Conservation (phyloP, 2,329 filamentous ascomycete genomes). For the Aspergillus felis region DNA sequence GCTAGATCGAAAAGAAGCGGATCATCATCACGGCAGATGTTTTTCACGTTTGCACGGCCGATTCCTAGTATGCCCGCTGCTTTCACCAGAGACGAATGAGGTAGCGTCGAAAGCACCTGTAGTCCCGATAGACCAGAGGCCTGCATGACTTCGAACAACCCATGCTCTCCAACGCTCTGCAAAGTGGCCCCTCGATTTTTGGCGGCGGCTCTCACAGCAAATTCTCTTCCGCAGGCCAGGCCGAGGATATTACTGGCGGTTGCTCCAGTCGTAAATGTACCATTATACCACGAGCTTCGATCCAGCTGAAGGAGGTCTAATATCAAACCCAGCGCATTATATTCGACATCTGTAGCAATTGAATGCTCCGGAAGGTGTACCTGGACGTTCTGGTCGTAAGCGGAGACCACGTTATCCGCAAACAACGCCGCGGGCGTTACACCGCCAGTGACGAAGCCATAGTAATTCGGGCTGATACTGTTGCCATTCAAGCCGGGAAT, state of each 20-base stretch:
- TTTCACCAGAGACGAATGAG: constrained; percentile 80
- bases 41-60: constrained; percentile 64
- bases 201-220: constrained; percentile 41
- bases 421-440: constrained; percentile 72
- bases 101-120: constrained; percentile 74
- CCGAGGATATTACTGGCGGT: constrained; percentile 65
- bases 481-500: constrained; percentile 61
- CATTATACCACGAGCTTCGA: constrained; percentile 60
- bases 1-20: constrained; percentile 69
- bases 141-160: constrained; percentile 63
- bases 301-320: constrained; percentile 62
- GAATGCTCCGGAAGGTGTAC: constrained; percentile 77
- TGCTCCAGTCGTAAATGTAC: constrained; percentile 73
- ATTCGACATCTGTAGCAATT: constrained; percentile 72
- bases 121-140: constrained; percentile 63
- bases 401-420: constrained; percentile 79
- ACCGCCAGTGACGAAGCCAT: constrained; percentile 85
- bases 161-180: constrained; percentile 62
- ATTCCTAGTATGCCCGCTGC: constrained; percentile 78
- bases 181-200: constrained; percentile 26
- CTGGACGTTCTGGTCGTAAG: constrained; percentile 77
- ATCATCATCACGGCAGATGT: constrained; percentile 47
- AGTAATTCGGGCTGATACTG: constrained; percentile 67
- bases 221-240: constrained; percentile 67
- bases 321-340: constrained; percentile 66